Base-by-base conservation (phyloP, 345 rosid genomes). In the Acer campestre region DNA sequence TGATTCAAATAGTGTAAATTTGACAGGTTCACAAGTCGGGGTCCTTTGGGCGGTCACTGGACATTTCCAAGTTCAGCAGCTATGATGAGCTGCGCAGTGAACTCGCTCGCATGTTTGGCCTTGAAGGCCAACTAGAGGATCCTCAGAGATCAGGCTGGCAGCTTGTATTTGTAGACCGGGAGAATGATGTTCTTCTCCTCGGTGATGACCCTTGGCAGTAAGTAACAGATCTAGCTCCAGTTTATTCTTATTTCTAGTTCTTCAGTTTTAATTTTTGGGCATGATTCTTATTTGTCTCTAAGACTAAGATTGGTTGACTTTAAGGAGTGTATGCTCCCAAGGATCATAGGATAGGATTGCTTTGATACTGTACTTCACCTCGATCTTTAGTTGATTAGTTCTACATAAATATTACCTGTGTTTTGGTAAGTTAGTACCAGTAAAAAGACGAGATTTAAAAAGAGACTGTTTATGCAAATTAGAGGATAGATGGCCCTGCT, bases 141-240 rank as follows among this genome's bases (percentile, higher is more conserved):
- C 85, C 82, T 71, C 86, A 77, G 85, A 86, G 89, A 86, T 86
- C 89, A 86, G 86, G 89, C 89, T 86, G 89, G 89, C 89, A 86
- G 89, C 89, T 86, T 86, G 86, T 86, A 81, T 83, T 86, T 73
- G 86, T 83, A 55, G 89, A 86, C 85, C 78, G 86, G 85, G 89
- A 86, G 89, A 86, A 83, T 59, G 89, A 86, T 48, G 77, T 86
- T 75, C 89, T 86, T 86, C 89, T 86, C 80, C 86, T 86, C 63
- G 86, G 86, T 49, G 86, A 86, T 71, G 89, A 83, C 82, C 89
- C 89, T 71, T 83, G 89, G 86, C 89, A 81, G 89, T 86, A 75
- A 86, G 86, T 77, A 11, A 61, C 46, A 40, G 61, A 38, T 23
- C 75, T 58, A 8, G 6, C 44, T 61, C 53, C 42, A 13, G 16